Evolutionary conservation across 805 yeast species (phyloP).

Genomic region (Nakazawaea sp.): DNA sequence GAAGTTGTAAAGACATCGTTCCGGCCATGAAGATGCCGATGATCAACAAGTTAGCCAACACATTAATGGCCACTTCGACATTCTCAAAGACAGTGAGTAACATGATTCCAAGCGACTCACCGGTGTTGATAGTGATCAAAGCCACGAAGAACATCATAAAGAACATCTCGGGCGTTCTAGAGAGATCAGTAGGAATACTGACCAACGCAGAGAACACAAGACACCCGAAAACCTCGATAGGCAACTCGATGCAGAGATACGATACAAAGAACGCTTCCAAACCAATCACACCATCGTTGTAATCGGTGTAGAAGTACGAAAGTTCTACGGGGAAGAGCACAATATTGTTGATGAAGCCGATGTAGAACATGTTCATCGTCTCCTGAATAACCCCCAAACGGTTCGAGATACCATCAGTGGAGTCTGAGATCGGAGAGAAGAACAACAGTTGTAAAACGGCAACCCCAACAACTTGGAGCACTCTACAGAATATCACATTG

Average conservation of each 20-base stretch:
- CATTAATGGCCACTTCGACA: constrained; percentile 64
- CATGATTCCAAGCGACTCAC: constrained; percentile 70
- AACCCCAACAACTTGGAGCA: constrained; percentile 56
- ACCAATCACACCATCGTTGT: constrained; percentile 60
- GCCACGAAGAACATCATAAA: constrained; percentile 49
- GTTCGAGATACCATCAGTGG: constrained; percentile 48
- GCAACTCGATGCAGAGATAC: constrained; percentile 51
- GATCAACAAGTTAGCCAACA: constrained; percentile 49
- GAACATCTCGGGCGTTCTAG: constrained; percentile 55
- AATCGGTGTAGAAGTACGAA: constrained; percentile 61
- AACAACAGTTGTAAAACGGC: constrained; percentile 62
- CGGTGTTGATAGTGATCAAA: constrained; percentile 48
- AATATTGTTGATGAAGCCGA: constrained; percentile 65
- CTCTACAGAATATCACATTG: constrained; percentile 58
- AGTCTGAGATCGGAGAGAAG: constrained; percentile 51
- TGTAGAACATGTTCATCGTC: constrained; percentile 55
- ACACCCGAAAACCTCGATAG: constrained; percentile 49
- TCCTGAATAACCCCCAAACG: constrained; percentile 63
- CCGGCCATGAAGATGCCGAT: constrained; percentile 75
- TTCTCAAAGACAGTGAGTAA: constrained; percentile 59
- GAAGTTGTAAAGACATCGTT: constrained; percentile 65
- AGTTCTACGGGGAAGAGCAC: constrained; percentile 62
- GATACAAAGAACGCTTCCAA: constrained; percentile 46
- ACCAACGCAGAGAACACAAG: constrained; percentile 48
- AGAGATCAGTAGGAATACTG: constrained; percentile 59